Percentiles rank a stretch among this genome's conserved stretches.
Evolutionary conservation across 805 yeast genomes (phyloP).

Genomic region (Pichia exigua): DNA sequence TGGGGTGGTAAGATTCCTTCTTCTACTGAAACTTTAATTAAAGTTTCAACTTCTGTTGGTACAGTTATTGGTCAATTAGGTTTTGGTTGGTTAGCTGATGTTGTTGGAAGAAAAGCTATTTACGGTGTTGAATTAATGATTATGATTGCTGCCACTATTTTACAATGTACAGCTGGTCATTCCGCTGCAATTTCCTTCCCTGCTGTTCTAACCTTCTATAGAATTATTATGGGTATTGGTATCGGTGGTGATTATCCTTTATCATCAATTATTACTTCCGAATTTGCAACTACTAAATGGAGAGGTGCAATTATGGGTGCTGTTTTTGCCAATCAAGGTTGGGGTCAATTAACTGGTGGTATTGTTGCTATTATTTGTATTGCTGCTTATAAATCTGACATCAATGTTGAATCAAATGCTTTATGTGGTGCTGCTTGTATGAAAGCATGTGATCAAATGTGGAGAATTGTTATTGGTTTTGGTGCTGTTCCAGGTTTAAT

Average conservation of each 20-base stretch:
- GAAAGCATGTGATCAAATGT: constrained; percentile 83
- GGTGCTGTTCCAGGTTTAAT: constrained; percentile 84
- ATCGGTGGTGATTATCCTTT: constrained; percentile 96
- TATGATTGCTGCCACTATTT: constrained; percentile 71
- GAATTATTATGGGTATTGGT: constrained; percentile 91
- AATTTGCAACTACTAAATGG: constrained; percentile 91
- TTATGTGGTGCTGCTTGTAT: constrained; percentile 62
- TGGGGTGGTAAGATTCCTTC: constrained; percentile 58
- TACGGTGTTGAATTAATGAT: constrained; percentile 83
- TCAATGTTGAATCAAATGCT: constrained; percentile 46
- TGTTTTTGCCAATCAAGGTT: constrained; percentile 93
- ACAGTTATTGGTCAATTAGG: constrained; percentile 86
- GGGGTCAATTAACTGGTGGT: constrained; percentile 90
- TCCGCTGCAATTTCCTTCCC: constrained; percentile 67
- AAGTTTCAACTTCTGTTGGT: constrained; percentile 89
- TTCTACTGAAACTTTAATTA: constrained; percentile 67
- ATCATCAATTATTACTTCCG: constrained; percentile 88
- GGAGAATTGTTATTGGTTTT: constrained; percentile 86
- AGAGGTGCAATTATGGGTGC: constrained; percentile 98
- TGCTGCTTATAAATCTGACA: constrained; percentile 63
- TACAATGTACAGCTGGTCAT: constrained; percentile 67
- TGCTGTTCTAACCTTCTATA: constrained; percentile 67
- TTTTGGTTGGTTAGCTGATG: constrained; percentile 78
- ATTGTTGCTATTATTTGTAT: constrained; percentile 70
- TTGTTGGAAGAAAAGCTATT: constrained; percentile 76